Evolutionary conservation across 169 alveolate species (phyloP), one percentile per base, ranked within the genome.

Genomic region (Besnoitia besnoiti): DNA sequence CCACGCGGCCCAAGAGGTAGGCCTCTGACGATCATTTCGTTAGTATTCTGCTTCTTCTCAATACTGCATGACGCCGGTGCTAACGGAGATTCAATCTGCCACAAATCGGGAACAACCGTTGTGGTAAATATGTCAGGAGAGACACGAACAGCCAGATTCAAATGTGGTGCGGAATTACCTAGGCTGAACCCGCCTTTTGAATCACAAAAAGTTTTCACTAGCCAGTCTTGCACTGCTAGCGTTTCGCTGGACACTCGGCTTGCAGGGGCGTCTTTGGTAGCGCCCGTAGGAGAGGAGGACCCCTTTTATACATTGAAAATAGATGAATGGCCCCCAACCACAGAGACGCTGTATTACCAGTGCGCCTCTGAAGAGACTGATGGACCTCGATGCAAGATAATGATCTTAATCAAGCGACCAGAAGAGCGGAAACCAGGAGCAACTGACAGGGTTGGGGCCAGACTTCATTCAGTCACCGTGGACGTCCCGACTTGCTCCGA

Each of bases 401-500:
- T 21, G 46, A 16, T 73, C 30, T 16, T 19, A 2, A 37, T 73
- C 46, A 35, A n/a, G 8, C 82, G 46, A 73, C 47, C 47, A 19
- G 4, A 24, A 1, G n/a, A 30, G 8, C 47, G 16, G 82, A 37
- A n/a, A 1, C n/a, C 82, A 30, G 21, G n/a, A 73, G 16, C 0
- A 73, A 10, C 47, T 30, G 12, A n/a, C 46, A 7, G 12, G n/a
- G 44, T 19, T 19, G 44, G 10, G 5, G 82, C 39, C 5, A 8
- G n/a, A 73, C 82, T 73, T 73, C 82, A 19, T 55, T n/a, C 12
- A n/a, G 30, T n/a, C 30, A 0, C 5, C 24, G 24, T 0, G 27
- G 67, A 21, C 3, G 24, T 55, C 67, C 67, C 82, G 47, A 73
- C 82, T 2, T 73, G 82, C 82, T 73, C 82, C 82, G 39, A 35